These are phyloP conservation scores for Capsella bursapastoris DNA, from an alignment of 345 rosid species.

Conservation along the genomic window DNA sequence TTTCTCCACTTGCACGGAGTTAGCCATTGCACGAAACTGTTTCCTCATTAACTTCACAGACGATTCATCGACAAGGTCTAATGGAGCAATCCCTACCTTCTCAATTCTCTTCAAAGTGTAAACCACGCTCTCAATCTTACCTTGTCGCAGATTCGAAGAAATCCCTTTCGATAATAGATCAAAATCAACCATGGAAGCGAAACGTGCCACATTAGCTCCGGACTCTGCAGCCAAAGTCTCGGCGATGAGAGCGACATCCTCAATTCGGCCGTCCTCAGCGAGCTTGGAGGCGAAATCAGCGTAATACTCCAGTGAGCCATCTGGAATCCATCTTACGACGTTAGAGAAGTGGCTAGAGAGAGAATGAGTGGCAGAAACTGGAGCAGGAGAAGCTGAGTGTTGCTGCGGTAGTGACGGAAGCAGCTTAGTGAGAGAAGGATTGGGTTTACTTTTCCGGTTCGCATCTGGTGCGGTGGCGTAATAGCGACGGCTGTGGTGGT, in stretches of 20 bases:
- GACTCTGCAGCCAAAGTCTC: slow-evolving; percentile 63
- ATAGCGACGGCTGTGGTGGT: slow-evolving; percentile 36
- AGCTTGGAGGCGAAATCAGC: slow-evolving; percentile 68
- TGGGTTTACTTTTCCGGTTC: slow-evolving; percentile 43
- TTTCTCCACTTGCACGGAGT: slow-evolving; percentile 56
- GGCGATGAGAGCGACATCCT: slow-evolving; percentile 60
- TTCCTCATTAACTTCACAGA: slow-evolving; percentile 54
- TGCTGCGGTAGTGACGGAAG: slow-evolving; percentile 38
- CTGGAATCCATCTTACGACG: slow-evolving; percentile 49
- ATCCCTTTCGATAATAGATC: slow-evolving; percentile 59
- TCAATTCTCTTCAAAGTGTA: slow-evolving; percentile 60
- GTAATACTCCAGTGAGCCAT: slow-evolving; percentile 46
- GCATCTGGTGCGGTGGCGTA: slow-evolving; percentile 43
- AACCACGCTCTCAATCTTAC: slow-evolving; percentile 56
- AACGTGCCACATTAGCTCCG: slow-evolving; percentile 56
- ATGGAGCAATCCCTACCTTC: slow-evolving; percentile 61
- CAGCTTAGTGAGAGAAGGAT: slow-evolving; percentile 38
- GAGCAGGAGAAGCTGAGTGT: slow-evolving; percentile 38
- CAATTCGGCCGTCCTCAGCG: slow-evolving; percentile 71
- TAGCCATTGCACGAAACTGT: slow-evolving; percentile 61
- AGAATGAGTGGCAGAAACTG: slow-evolving; percentile 40
- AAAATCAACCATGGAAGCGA: slow-evolving; percentile 52
- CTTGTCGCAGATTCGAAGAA: slow-evolving; percentile 55
- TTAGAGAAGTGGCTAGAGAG: slow-evolving; percentile 38
- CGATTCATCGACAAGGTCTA: slow-evolving; percentile 54